Evolutionary conservation across 805 yeast genomes (phyloP), one percentile per base, ranked within the genome.

Genomic region (Priceomyces melissophilus): DNA sequence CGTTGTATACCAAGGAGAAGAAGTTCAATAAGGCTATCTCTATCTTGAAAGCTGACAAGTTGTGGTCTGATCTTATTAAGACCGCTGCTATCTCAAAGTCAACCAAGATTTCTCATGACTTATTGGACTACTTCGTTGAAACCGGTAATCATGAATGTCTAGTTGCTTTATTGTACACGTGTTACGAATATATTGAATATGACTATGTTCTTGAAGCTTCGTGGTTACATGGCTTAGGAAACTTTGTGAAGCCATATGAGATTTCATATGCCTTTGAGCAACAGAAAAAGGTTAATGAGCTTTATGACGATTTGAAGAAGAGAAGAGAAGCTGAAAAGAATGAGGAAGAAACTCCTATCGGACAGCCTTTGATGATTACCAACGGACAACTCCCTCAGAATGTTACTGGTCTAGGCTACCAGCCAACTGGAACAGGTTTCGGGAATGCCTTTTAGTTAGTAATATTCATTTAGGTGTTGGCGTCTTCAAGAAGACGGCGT

Each of bases 101-200:
- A 50, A 57, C 78, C 9, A 89, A 86, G 60, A 84, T 91, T 57
- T 90, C 95, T 28, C 91, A 87, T 62, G 98, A 93, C 45, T 71
- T 87, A 49, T 71, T 93, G 61, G 77, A 84, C 40, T 93, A 91
- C 70, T 93, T 93, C 63, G 97, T 93, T 45, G 97, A 91, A 55
- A 87, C 95, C 30, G 98, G 96, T 52, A 93, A 93, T 70, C 88
- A 84, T 65, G 99, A 93, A 71, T 87, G 96, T 55, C 86, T 88
- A 60, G 84, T 89, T 55, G 97, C 96, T 4, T 78, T 90, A 46
- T 75, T 93, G 57, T 93, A 84, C 69, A 71, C 87, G 4, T 87
- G 95, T 56, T 93, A 93, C 63, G 86, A 84, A 39, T 71, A 83
- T 57, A 73, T 93, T 50, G 79, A 79, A 39, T 81, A 79, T 50